Base-by-base conservation (phyloP, 139 green algal genomes). In the Chlorella sorokiniana region DNA sequence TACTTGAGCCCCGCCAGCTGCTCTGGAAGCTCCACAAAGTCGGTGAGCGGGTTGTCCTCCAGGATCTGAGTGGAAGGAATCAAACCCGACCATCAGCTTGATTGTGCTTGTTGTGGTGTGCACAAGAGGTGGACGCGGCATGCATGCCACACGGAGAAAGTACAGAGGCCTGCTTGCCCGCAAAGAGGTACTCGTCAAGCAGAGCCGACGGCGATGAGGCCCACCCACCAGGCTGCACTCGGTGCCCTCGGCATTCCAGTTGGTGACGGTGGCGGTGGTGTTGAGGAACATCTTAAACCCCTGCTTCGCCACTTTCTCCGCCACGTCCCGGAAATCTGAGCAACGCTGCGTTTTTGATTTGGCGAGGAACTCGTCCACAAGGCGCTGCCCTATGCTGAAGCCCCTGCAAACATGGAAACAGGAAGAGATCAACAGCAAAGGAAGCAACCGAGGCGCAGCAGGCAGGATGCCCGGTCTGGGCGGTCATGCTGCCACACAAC, bases 1-100 rank as follows among this genome's bases (percentile, higher is more conserved):
- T 98, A 99, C 23, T 81, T 86, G 18, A 99, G 90, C 22, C n/a
- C 67, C 35, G 62, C 20, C 81, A 95, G 94, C 72, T 93, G 83
- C 41, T 96, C 92, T 25, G 96, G 96, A 29, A 99, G 91, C 91
- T 99, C 96, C 41, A 99, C 96, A 91, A 98, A 98, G 81, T 98
- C 95, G 33, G 94, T 92, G 54, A 99, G 86, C 4, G 94, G 95
- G 86, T 98, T 98, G 74, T 98, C 95, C 7, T 95, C 91, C 67
- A 98, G 77, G 14, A 97, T 75, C 91, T 95, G 89, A 8, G 22
- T 3, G 16, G 61, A 29, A 25, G 48, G n/a, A n/a, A n/a, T n/a
- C n/a, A n/a, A n/a, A n/a, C n/a, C n/a, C n/a, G n/a, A n/a, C n/a
- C n/a, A n/a, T n/a, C n/a, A n/a, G n/a, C n/a, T n/a, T n/a, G n/a